These are phyloP conservation scores for Drechslerella coelobrocha DNA, from an alignment of 2,329 filamentous ascomycete genomes.

Conservation along the genomic window DNA sequence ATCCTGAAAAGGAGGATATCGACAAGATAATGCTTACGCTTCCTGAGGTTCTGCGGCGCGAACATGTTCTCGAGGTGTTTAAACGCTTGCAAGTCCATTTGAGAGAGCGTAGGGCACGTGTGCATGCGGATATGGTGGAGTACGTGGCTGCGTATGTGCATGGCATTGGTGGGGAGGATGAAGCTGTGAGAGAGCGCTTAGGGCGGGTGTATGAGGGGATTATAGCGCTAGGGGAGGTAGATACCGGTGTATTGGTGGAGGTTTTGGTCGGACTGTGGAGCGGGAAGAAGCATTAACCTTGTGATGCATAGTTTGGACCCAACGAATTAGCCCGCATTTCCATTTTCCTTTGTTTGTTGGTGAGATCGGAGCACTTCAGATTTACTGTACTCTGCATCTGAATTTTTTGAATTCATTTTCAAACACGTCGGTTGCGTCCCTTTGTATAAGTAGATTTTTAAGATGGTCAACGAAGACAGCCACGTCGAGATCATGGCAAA, in stretches of 20 bases:
- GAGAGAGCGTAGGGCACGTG: background rate
- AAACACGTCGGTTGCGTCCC: too few relatives aligned
- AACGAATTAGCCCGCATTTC: background rate
- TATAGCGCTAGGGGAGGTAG: conserved; percentile 3
- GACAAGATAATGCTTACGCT: conserved; percentile 8
- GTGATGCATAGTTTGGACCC: background rate
- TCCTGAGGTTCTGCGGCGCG: background rate
- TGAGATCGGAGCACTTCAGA: too few relatives aligned
- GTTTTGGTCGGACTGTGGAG: conserved; percentile 22
- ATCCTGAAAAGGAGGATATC: too few relatives aligned
- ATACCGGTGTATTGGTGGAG: conserved; percentile 4
- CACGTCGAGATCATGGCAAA: too few relatives aligned
- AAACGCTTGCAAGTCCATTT: conserved; percentile 2
- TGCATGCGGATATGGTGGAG: conserved; percentile 17
- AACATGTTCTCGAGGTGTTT: conserved; percentile 8
- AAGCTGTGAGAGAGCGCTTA: conserved; percentile 4
- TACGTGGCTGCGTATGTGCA: conserved; percentile 4
- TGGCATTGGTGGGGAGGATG: conserved; percentile 3
- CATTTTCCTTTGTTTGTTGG: background rate
- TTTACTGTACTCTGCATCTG: too few relatives aligned
- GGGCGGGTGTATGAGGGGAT: conserved; percentile 17
- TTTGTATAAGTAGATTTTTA: too few relatives aligned
- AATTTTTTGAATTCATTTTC: too few relatives aligned
- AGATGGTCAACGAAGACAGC: too few relatives aligned
- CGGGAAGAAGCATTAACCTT: background rate